Conservation (phyloP, 352 stramenopile species). For the Thalassiosira livingstoniorum region DNA sequence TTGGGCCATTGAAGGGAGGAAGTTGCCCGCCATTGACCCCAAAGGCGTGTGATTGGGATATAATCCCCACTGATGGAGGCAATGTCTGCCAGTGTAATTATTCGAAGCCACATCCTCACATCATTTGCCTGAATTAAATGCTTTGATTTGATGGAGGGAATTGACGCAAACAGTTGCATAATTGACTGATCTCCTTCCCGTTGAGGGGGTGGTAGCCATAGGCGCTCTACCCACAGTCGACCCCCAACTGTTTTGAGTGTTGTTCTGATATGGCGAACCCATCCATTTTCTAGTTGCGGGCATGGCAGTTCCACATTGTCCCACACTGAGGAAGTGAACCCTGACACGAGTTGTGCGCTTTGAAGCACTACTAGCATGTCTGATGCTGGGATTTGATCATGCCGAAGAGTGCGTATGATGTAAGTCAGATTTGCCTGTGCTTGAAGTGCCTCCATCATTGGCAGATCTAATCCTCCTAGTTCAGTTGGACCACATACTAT, state of each 20-base stretch:
- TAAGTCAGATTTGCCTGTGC: background rate
- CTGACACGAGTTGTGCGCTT: background rate
- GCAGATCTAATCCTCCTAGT: background rate
- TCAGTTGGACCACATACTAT: background rate
- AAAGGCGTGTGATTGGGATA: too few relatives aligned
- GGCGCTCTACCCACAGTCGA: background rate
- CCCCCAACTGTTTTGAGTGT: background rate
- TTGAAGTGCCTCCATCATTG: background rate
- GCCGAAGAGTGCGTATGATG: background rate
- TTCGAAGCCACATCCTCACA: background rate
- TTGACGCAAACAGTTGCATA: background rate
- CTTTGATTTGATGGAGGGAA: background rate
- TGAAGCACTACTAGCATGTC: constrained; percentile 1
- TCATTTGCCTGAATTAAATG: background rate
- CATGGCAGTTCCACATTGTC: background rate
- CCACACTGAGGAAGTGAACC: background rate
- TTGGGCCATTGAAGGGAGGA: too few relatives aligned
- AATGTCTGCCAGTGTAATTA: too few relatives aligned
- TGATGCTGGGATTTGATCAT: background rate
- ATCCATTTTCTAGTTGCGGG: background rate
- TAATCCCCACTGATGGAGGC: too few relatives aligned
- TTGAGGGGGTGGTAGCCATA: background rate
- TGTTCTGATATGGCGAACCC: background rate
- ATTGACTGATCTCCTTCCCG: background rate
- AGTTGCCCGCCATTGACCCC: too few relatives aligned